Base-by-base conservation (phyloP, 2,329 filamentous ascomycete species). In the Xylariaceae sp. region DNA sequence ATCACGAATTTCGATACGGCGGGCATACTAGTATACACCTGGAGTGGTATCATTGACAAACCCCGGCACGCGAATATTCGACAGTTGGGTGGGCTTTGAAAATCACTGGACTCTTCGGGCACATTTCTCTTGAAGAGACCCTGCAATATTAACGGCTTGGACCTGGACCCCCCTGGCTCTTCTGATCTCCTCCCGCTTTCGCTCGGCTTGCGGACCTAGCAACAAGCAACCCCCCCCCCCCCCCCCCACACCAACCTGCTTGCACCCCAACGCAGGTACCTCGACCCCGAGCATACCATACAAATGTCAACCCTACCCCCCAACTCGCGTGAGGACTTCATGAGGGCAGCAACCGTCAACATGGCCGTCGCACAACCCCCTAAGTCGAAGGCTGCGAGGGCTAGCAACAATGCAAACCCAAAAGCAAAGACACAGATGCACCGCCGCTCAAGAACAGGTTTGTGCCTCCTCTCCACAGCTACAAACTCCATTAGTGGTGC, bases 401-500 rank as follows among this genome's bases (percentile, higher is more conserved):
- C 77, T 59, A 74, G 64, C 70, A 78, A 66, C 63, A 73, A 77
- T 74, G 76, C 76, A 64, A 77, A 78, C 67, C 72, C 83, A 60
- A 91, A 89, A 76, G 77, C 83, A 69, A 88, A 89, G 75, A 77
- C 85, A 67, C 93, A 96, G 79, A 92, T 94, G 86, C 93, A 97
- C 75, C 87, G 92, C 73, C 85, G 93, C 69, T 97, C 93, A 74
- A 86, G 93, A 76, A 95, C 92, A 85, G 92, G 92, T 96, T 82
- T 70, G 88, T 83, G 49, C 56, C n/a, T 67, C 67, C 67, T 64
- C 43, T 53, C 30, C 50, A 43, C 41, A 55, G 56, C 61, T n/a
- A n/a, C n/a, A n/a, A 41, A 44, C 55, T 54, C 48, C 58, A 58
- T 45, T 59, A 61, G 48, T 20, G 45, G 36, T 55, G 43, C 32